A percentile compares a stretch with the other conserved stretches of the same genome.
These are phyloP conservation scores for Penicillium sp. DNA, from an alignment of 2,329 filamentous ascomycete genomes.

Conservation along the genomic window DNA sequence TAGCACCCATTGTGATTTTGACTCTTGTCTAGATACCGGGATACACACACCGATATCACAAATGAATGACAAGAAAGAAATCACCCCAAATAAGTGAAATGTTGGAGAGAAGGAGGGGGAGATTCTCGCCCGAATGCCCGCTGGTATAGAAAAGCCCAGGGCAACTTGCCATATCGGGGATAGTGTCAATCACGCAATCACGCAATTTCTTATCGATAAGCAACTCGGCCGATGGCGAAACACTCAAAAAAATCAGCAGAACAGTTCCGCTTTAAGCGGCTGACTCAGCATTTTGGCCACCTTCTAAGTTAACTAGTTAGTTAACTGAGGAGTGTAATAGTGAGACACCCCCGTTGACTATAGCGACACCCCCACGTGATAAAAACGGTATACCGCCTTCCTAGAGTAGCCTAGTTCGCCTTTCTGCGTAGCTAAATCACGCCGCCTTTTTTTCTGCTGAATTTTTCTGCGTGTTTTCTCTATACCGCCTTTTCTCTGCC, in stretches of 20 bases:
- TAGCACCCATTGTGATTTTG: conserved; percentile 30
- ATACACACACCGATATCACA: conserved; percentile 23
- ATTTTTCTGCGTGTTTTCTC: neutral
- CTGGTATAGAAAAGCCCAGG: conserved; percentile 31
- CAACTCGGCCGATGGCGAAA: conserved; percentile 2
- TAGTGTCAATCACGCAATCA: conserved; percentile 35
- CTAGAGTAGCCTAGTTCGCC: no score
- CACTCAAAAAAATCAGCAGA: neutral
- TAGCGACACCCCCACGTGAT: no score
- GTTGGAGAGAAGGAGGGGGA: conserved; percentile 23
- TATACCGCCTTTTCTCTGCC: no score
- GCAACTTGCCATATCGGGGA: conserved; percentile 27
- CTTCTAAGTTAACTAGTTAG: no score
- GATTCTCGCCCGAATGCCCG: conserved; percentile 15
- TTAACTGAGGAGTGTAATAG: no score
- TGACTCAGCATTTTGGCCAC: conserved; percentile 3
- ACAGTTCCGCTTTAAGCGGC: neutral
- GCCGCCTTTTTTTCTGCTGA: no score
- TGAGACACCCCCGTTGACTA: no score
- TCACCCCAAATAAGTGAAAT: conserved; percentile 19
- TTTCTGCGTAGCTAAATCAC: no score
- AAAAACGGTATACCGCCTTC: no score
- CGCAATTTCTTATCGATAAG: conserved; percentile 37
- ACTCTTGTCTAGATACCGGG: conserved; percentile 28
- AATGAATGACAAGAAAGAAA: conserved; percentile 20